Percentiles rank a stretch among this genome's conserved stretches.
phyloP scores from a whole-genome alignment of 129 eudicot genomes.

The Pulicaria dysenterica region DNA sequence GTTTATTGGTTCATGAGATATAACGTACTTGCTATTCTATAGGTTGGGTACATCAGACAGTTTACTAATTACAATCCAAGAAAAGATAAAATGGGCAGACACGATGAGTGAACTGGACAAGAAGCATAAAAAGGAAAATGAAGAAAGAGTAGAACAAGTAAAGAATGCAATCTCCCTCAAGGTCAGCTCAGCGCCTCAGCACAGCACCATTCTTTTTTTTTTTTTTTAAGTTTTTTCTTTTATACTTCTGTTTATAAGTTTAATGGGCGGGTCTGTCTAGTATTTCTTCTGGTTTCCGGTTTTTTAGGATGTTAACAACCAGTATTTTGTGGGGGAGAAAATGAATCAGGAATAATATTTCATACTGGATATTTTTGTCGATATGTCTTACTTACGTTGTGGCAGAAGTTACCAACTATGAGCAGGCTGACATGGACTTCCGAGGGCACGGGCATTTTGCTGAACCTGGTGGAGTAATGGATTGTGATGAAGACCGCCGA shows the following conservation, averaged over 20 bases:
- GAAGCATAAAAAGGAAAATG: constrained; percentile 81
- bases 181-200: constrained; percentile 52
- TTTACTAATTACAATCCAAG: constrained; percentile 76
- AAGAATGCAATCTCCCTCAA: constrained; percentile 72
- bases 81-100: constrained; percentile 96
- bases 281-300: not conserved
- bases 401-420: constrained; percentile 93
- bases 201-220: not conserved
- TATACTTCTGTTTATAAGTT: constrained; percentile 4
- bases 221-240: constrained; percentile 13
- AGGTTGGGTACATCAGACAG: constrained; percentile 86
- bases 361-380: constrained; percentile 60
- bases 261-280: constrained; percentile 4
- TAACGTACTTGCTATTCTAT: not conserved
- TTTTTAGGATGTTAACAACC: not conserved
- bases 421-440: constrained; percentile 93
- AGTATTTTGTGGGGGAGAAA: not conserved
- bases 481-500: constrained; percentile 70
- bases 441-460: constrained; percentile 74
- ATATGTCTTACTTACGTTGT: constrained; percentile 91
- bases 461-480: constrained; percentile 95
- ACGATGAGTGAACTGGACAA: constrained; percentile 77
- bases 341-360: constrained; percentile 13
- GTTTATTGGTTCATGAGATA: not conserved
- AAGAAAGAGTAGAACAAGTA: constrained; percentile 65